These are phyloP conservation scores for Galerina sulciceps DNA, from an alignment of 768 basidiomycete genomes.

Conservation along the genomic window DNA sequence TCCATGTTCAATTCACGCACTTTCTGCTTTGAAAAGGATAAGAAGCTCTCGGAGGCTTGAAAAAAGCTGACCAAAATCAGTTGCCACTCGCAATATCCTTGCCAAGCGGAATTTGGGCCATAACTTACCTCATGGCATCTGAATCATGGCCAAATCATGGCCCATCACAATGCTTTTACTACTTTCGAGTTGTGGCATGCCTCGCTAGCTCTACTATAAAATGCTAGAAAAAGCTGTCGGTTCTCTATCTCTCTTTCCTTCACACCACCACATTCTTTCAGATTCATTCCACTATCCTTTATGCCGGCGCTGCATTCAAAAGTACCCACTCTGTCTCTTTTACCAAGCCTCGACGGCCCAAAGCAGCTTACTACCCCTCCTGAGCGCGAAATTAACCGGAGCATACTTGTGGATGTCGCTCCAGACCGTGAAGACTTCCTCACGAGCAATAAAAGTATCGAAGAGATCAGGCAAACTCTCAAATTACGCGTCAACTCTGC, in stretches of 20 bases:
- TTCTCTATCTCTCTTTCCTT: neutral
- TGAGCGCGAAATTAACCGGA: conserved; percentile 33
- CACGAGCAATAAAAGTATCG: conserved; percentile 23
- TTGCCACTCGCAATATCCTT: too few relatives aligned
- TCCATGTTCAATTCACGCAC: too few relatives aligned
- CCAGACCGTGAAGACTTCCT: conserved; percentile 39
- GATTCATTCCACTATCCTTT: neutral
- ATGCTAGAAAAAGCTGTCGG: neutral
- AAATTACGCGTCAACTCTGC: conserved; percentile 29
- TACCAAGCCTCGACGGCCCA: conserved; percentile 5
- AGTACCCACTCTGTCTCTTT: conserved; percentile 8
- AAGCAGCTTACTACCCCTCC: conserved; percentile 8
- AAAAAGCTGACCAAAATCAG: too few relatives aligned
- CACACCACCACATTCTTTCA: neutral
- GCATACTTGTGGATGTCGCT: conserved; percentile 32
- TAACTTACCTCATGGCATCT: too few relatives aligned
- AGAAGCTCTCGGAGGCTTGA: too few relatives aligned
- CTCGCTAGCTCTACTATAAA: neutral
- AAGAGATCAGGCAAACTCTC: conserved; percentile 33
- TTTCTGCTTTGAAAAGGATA: too few relatives aligned
- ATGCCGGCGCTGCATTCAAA: conserved; percentile 7
- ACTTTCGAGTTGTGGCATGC: too few relatives aligned
- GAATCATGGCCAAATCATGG: too few relatives aligned
- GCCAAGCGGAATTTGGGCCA: too few relatives aligned
- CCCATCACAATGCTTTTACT: too few relatives aligned